Base-by-base conservation (phyloP, 2,329 filamentous ascomycete genomes). In the Botrytis aclada region DNA sequence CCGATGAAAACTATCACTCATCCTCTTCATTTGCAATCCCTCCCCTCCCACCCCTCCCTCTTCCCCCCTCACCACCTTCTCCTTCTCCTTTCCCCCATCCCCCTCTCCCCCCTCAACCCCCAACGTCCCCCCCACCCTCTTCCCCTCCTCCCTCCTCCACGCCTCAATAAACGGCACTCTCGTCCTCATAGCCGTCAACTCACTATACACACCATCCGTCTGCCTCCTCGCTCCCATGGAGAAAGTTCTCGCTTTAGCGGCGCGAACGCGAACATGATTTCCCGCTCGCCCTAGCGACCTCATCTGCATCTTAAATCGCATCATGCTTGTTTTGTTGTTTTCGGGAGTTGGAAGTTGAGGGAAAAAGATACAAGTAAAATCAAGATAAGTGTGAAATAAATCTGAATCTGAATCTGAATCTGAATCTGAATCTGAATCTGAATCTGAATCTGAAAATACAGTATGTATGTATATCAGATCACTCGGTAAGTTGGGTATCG, bases 141-240 rank as follows among this genome's bases (percentile, higher is more conserved):
- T 61, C 1, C 76, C 78, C 56, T 87, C 85, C 76, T 87, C 85
- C 76, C 86, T 84, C 32, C 84, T 84, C 66, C 92, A 83, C 0
- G 90, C 90, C 76, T 92, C 88, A 58, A 92, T 86, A 88, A 90
- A 92, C 41, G 90, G 90, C n/a, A 86, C 90, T 74, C 88, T 87
- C 12, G 90, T 87, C 62, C 88, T 84, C 82, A 87, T 87, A 29
- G 86, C 85, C 66, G 88, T 88, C 70, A 90, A 82, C 70, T 86
- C 88, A 65, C 84, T 83, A 78, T 89, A 89, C n/a, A 90, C 88
- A 4, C 88, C 88, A 70, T 76, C 77, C n/a, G 75, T 76, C 2
- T 2, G 16, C 4, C 16, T 37, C 18, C 6, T 7, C 1, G 0
- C 1, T 0, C 41, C 29, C 32, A 8, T 39, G 3, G 58, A 54